Base-by-base conservation (phyloP, 2,329 filamentous ascomycete species). In the Beauveria asiatica region DNA sequence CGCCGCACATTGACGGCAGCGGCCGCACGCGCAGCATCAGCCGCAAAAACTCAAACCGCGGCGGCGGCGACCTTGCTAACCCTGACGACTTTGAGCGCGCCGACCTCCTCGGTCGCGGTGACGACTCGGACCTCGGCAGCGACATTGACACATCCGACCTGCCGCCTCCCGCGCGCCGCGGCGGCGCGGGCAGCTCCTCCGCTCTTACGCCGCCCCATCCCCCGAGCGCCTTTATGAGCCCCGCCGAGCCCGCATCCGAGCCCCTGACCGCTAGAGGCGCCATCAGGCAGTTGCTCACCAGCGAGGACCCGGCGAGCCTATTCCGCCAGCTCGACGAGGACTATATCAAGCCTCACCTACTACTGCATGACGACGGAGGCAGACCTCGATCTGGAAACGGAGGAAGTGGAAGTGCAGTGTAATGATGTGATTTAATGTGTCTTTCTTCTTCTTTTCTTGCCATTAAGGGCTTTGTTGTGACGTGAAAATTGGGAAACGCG, bases 251-350 rank as follows among this genome's bases (percentile, higher is more conserved):
- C 3, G 41, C 66, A 6, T 56, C 72, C 55, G 66, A 76, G 52
- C 75, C 81, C 46, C 76, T 91, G n/a, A 89, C 84, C 30, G 90
- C 90, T 11, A 83, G 85, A 21, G 88, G 85, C 33, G 89, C 92
- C 0, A 85, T 97, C 61, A 85, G 86, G 60, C 89, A 93, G 69
- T 78, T 99, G 9, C 85, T 96, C 66, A 89, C 88, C 17, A 83
- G 88, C 1, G 91, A 96, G 55, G 94, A 99, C 71, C 92, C 95
- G 49, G 89, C 90, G 10, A 91, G 89, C 50, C 84, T 95, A 75
- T 96, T 99, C 73, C 87, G 86, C 66, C 92, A 96, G 74, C 78
- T 99, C 62, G 94, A 99, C 72, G 94, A 99, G 73, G 91, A 92
- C 62, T 97, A 92, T 72, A 92, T 97, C 74, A 97, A 97, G 78